Base-by-base conservation (phyloP, 352 stramenopile species). In the Phytophthora tentaculata region DNA sequence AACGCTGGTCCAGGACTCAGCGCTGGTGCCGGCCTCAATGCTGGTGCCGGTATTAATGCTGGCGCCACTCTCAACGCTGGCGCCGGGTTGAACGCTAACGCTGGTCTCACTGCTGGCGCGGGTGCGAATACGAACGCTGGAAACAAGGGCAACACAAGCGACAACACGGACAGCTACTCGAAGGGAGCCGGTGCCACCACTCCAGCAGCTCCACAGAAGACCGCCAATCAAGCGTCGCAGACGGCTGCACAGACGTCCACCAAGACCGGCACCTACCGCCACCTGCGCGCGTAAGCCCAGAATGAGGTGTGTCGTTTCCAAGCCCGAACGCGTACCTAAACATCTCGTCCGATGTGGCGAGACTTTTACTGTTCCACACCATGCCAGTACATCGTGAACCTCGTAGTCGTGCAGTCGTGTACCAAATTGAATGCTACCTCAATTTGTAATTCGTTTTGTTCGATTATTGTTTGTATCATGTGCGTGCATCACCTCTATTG, bases 181-280 rank as follows among this genome's bases (percentile, higher is more conserved):
- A 61, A 61, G 55, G 55, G 26, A 43, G 14, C 13, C 0, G 35
- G 1, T 12, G 7, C 26, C 55, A 43, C 10, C 43, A 20, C 39
- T 43, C n/a, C 39, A 41, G n/a, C n/a, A n/a, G n/a, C 17, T 19
- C 22, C 39, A 16, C 41, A 61, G 16, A 61, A 60, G 37, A 26
- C 37, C 14, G 5, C 53, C 6, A n/a, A 48, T 14, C 53, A 60
- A 60, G 53, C 53, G 39, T 60, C 53, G 16, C 35, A 60, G 37
- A 60, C 35, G 35, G 17, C 53, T 23, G 32, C 23, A 16, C 53
- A 55, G 49, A 55, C 49, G 20, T 26, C 53, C 35, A 59, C 53
- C 53, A 59, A 61, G 55, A 53, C 55, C 55, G 55, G 3, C 55
- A 61, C 41, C 17, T 61, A 24, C n/a, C n/a, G n/a, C n/a, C n/a